Evolutionary conservation across 108 stramenopile genomes (phyloP).

Genomic region (Cyclotella sp.): DNA sequence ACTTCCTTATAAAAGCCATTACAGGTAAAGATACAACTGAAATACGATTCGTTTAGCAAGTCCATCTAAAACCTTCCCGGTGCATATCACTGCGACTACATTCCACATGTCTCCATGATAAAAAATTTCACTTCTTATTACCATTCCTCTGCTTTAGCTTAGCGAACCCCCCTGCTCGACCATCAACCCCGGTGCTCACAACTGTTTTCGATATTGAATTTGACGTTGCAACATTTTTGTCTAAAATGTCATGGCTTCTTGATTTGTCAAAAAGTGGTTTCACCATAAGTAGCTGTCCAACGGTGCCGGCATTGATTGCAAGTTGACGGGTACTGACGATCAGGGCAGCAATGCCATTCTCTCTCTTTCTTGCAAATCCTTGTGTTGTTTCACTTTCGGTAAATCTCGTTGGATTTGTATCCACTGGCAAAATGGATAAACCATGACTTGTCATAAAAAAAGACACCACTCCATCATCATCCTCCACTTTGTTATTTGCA

Average conservation of each 20-base stretch:
- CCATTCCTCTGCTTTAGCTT: slow-evolving; percentile 2
- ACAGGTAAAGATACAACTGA: too few species aligned
- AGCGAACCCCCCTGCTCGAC: not conserved
- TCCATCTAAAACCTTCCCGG: too few species aligned
- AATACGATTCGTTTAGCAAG: too few species aligned
- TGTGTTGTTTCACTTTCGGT: not conserved
- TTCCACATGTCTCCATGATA: too few species aligned
- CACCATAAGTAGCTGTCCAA: slow-evolving; percentile 49
- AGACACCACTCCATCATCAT: not conserved
- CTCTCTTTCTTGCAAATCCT: not conserved
- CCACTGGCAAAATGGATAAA: not conserved
- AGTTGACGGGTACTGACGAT: slow-evolving; percentile 23
- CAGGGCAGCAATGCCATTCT: not conserved
- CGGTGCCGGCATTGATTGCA: slow-evolving; percentile 49
- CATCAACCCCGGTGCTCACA: not conserved
- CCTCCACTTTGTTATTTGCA: not conserved
- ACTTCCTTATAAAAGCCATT: too few species aligned
- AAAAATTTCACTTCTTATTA: too few species aligned
- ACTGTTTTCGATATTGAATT: too few species aligned
- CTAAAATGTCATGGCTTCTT: not conserved
- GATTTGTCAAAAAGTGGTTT: slow-evolving; percentile 26
- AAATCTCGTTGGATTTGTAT: not conserved
- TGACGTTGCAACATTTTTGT: too few species aligned
- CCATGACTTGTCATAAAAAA: not conserved
- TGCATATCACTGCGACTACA: too few species aligned